Evolutionary conservation across 2,329 filamentous ascomycete species (phyloP).

Genomic region (Metarhizium guizhouense): DNA sequence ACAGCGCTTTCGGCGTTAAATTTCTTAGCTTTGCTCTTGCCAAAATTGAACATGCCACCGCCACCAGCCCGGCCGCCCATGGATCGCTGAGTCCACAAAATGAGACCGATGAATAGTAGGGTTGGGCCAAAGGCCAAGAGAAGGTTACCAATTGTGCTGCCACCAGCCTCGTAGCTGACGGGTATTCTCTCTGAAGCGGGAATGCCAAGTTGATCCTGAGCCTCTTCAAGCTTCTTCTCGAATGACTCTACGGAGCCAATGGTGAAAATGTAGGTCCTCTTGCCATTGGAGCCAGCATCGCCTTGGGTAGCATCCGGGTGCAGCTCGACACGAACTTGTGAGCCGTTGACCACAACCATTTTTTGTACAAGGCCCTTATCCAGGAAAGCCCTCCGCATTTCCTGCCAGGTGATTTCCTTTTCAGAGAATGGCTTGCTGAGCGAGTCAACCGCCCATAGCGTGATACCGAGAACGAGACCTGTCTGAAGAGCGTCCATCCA

Average conservation of each 20-base stretch:
- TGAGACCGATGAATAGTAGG: slow-evolving; percentile 71
- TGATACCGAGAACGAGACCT: slow-evolving; percentile 38
- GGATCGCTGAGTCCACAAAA: slow-evolving; percentile 71
- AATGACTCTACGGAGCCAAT: slow-evolving; percentile 94
- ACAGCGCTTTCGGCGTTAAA: slow-evolving; percentile 97
- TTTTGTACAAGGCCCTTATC: slow-evolving; percentile 95
- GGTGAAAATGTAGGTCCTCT: slow-evolving; percentile 69
- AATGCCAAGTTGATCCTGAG: slow-evolving; percentile 80
- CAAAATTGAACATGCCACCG: slow-evolving; percentile 88
- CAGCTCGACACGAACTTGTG: slow-evolving; percentile 68
- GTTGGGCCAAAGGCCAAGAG: slow-evolving; percentile 78
- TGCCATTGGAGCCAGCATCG: slow-evolving; percentile 18
- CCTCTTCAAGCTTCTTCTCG: slow-evolving; percentile 78
- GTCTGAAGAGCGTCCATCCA: slow-evolving; percentile 27
- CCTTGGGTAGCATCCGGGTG: slow-evolving; percentile 60
- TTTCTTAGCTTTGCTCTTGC: slow-evolving; percentile 89
- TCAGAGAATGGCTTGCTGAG: slow-evolving; percentile 34
- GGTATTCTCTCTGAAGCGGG: slow-evolving; percentile 84
- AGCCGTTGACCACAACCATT: slow-evolving; percentile 67
- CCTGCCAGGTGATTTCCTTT: slow-evolving; percentile 92
- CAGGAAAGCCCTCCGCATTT: slow-evolving; percentile 86
- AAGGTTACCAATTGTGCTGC: slow-evolving; percentile 64
- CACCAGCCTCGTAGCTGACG: slow-evolving; percentile 75
- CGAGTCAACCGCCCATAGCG: slow-evolving; percentile 38
- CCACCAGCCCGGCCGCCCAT: slow-evolving; percentile 57